phyloP scores from a whole-genome alignment of 805 yeast species.

The Hanseniaspora guilliermondii region DNA sequence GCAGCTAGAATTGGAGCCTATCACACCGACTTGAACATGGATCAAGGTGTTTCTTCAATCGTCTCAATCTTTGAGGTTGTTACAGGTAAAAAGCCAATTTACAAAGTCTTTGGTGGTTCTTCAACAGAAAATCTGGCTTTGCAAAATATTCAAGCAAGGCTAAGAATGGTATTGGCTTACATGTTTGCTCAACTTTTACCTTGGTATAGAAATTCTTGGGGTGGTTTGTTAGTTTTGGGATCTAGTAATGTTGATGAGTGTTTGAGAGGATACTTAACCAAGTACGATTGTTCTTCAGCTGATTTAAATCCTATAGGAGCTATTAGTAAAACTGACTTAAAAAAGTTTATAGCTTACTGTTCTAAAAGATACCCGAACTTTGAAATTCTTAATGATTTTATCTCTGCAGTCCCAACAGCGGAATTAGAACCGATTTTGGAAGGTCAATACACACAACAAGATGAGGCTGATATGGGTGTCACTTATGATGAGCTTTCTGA shows the following conservation, averaged over 20 bases:
- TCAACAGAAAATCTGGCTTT: conserved; percentile 83
- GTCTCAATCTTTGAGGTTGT: conserved; percentile 70
- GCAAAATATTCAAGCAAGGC: conserved; percentile 92
- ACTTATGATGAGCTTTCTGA: conserved; percentile 85
- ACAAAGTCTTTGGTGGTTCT: conserved; percentile 87
- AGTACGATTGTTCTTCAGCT: conserved; percentile 94
- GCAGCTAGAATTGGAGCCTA: conserved; percentile 71
- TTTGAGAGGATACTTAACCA: conserved; percentile 85
- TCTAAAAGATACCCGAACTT: conserved; percentile 45
- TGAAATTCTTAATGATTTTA: conserved; percentile 65
- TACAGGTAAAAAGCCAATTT: conserved; percentile 80
- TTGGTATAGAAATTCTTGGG: conserved; percentile 59
- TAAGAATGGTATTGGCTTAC: conserved; percentile 89
- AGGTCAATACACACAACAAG: conserved; percentile 74
- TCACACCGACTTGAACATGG: conserved; percentile 89
- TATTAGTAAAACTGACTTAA: conserved; percentile 85
- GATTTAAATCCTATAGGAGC: conserved; percentile 99
- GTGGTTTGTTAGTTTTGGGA: conserved; percentile 81
- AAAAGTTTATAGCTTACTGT: conserved; percentile 75
- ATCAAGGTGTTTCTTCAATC: conserved; percentile 61
- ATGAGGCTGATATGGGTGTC: conserved; percentile 97
- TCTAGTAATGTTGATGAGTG: conserved; percentile 97
- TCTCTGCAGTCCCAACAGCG: conserved; percentile 93
- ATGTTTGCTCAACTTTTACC: conserved; percentile 89
- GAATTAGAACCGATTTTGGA: conserved; percentile 94